Evolutionary conservation across 1,284 basidiomycete genomes (phyloP), one percentile per base, ranked within the genome.

Genomic region (Lentinus polychrous): DNA sequence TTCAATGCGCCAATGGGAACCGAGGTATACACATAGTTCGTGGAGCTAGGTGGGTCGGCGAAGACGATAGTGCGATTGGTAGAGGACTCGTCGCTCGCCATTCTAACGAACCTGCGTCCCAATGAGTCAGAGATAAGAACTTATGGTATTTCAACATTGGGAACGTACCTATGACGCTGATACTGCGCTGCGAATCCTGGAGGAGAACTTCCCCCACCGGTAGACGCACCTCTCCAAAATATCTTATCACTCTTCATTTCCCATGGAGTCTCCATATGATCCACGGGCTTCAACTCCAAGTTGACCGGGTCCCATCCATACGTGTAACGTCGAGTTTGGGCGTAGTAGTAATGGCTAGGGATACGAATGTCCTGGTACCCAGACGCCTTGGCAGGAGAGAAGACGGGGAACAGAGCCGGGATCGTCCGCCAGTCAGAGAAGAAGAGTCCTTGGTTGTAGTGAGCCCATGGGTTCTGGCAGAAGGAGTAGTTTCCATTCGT

Each of bases 361-460:
- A 97, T 93, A 46, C 87, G 74, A 54, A 97, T 92, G 62, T 97
- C 94, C 51, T 80, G 72, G 63, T 86, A 97, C 0, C 94, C 94
- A 23, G 71, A 70, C 0, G 84, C 81, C 60, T 88, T 91, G 0
- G 91, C 89, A 0, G 94, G 93, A 2, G 90, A 94, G 65, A 97
- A 88, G 46, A 97, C 79, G 4, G 94, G 94, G 66, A 91, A 94
- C 12, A 94, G 73, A 1, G 81, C 79, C 11, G 87, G 79, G 49
- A 94, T 85, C 0, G 86, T 90, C 15, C 94, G 74, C 86, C 91
- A 95, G 65, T 97, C 94, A 15, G 89, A 91, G 77, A 95, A 97
- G 67, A 95, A 96, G 63, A 92, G 92, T 7, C 93, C 92, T 62
- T 96, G 93, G 38, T 77, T 76, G 60, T 86, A 85, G 58, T 87